phyloP scores from a whole-genome alignment of 495 filamentous ascomycete species.

The Neurospora sp. region DNA sequence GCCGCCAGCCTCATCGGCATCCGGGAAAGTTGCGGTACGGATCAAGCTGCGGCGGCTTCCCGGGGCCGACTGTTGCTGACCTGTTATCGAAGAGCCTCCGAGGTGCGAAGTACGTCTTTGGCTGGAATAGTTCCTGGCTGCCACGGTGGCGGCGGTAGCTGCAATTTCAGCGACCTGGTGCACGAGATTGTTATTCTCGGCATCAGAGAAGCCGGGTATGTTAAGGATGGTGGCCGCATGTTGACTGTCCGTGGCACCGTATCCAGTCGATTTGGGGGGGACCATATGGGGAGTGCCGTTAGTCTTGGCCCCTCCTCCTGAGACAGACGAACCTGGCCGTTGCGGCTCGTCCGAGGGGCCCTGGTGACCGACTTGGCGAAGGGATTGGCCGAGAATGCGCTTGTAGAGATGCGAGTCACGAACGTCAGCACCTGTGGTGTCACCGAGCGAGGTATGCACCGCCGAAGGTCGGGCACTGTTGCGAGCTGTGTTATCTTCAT shows the following conservation, averaged over 20 bases:
- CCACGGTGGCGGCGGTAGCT: constrained; percentile 80
- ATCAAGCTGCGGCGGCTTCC: constrained; percentile 20
- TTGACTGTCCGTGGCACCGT: constrained; percentile 17
- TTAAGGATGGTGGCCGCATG: constrained; percentile 32
- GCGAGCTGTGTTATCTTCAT: constrained; percentile 30
- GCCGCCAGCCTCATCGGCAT: constrained; percentile 33
- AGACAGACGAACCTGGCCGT: constrained; percentile 32
- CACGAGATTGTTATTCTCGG: constrained; percentile 69
- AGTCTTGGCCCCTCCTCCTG: constrained; percentile 20
- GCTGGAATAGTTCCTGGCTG: constrained; percentile 59
- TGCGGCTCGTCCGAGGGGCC: constrained; percentile 36
- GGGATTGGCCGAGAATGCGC: constrained; percentile 80
- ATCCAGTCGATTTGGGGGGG: constrained; percentile 52
- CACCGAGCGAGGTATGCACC: constrained; percentile 24
- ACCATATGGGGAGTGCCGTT: constrained; percentile 55
- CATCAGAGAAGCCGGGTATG: constrained; percentile 61
- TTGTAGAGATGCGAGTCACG: constrained; percentile 87
- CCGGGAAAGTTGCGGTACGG: constrained; percentile 32
- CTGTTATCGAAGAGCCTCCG: constrained; percentile 11
- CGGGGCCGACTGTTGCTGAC: constrained; percentile 4
- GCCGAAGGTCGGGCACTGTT: constrained; percentile 31
- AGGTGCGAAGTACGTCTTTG: constrained; percentile 14
- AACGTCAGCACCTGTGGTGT: constrained; percentile 42
- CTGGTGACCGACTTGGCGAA: constrained; percentile 64
- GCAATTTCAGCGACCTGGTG: constrained; percentile 85